Evolutionary conservation across 192 early-diverging fungal genomes (phyloP).

Genomic region (Entrophospora sp.): DNA sequence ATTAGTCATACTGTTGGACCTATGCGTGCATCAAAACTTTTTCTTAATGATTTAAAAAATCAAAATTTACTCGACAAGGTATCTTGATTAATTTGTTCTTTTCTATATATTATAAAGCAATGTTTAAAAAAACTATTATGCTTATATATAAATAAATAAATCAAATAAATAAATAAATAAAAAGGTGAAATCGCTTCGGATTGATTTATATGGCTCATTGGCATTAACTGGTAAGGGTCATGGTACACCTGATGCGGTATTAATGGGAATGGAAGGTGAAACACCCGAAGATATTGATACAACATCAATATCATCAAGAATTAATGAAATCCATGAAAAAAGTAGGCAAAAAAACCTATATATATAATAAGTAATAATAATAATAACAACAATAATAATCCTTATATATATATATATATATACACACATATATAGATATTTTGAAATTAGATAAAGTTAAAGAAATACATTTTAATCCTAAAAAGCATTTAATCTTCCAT

Average conservation of each 20-base stretch:
- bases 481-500: slow-evolving; percentile 82
- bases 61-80: slow-evolving; percentile 55
- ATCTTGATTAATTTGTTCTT: slow-evolving; percentile 4
- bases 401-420: no score
- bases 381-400: no score
- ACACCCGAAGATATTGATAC: slow-evolving; percentile 78
- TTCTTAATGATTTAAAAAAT: slow-evolving; percentile 75
- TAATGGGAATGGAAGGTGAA: slow-evolving; percentile 90
- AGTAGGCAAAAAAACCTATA: no score
- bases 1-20: slow-evolving; percentile 85
- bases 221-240: slow-evolving; percentile 93
- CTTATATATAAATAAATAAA: not conserved
- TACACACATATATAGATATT: not conserved
- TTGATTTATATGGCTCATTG: slow-evolving; percentile 88
- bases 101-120: not conserved
- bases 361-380: no score
- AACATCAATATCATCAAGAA: slow-evolving; percentile 62
- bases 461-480: slow-evolving; percentile 74
- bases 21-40: slow-evolving; percentile 94
- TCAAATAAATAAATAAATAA: not conserved
- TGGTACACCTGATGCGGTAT: slow-evolving; percentile 86
- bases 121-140: not conserved
- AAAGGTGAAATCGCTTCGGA: slow-evolving; percentile 50
- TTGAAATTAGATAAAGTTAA: slow-evolving; percentile 67
- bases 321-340: slow-evolving; percentile 68